These are phyloP conservation scores for Arabidopsis suecica DNA, from an alignment of 345 rosid genomes.

Conservation along the genomic window DNA sequence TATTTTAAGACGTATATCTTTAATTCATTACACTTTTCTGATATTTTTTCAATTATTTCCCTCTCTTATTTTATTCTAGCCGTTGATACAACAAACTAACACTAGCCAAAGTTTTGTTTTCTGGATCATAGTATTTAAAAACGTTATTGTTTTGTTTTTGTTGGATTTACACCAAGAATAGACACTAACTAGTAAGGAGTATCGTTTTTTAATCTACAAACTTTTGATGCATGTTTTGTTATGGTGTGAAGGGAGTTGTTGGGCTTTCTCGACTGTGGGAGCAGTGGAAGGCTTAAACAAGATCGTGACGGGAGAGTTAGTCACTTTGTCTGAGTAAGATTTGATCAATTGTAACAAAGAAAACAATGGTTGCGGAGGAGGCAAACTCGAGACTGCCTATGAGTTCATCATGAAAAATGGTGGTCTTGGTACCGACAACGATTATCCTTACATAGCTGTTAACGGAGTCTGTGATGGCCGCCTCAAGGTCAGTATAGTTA, in stretches of 20 bases:
- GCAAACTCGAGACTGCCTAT: constrained; percentile 64
- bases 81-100: neutral
- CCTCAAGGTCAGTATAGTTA: constrained; percentile 46
- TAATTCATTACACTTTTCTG: neutral
- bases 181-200: no score
- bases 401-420: constrained; percentile 51
- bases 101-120: neutral
- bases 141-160: neutral
- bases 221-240: constrained; percentile 13
- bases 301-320: constrained; percentile 61
- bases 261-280: constrained; percentile 92
- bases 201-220: neutral
- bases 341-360: constrained; percentile 69
- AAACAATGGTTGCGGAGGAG: constrained; percentile 62
- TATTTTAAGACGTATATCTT: no score
- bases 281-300: constrained; percentile 79
- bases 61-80: neutral
- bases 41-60: neutral
- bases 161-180: neutral
- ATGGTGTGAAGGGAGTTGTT: constrained; percentile 66
- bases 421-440: constrained; percentile 58
- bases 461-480: constrained; percentile 25
- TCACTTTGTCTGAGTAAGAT: constrained; percentile 76
- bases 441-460: constrained; percentile 61
- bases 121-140: no score